Evolutionary conservation across 768 basidiomycete species (phyloP), one percentile per base, ranked within the genome.

Genomic region (Trametes meyenii): DNA sequence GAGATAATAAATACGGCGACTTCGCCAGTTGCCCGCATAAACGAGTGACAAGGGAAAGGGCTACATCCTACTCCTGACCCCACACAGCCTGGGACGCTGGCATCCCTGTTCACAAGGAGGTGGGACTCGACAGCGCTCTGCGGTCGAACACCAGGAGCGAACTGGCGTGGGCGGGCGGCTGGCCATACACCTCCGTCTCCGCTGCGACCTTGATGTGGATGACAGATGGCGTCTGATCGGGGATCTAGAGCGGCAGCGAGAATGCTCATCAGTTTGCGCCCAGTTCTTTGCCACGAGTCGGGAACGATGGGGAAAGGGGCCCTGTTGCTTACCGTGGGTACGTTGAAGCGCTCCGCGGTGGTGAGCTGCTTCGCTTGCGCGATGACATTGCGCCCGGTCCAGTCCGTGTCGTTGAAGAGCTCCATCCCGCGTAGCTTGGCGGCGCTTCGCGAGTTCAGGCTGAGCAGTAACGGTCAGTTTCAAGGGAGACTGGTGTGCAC

Each of bases 371-470:
- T 55, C 53, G 42, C 53, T 40, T 42, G 53, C 40, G 53, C 19
- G 53, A 44, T n/a, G 14, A 44, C 33, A 44, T 55, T 55, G 19
- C 29, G 29, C 11, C 45, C 44, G n/a, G 26, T 5, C 26, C 42
- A 4, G 17, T 44, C 39, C 2, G 29, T n/a, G 16, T n/a, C 38
- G 44, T 48, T 35, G 44, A 46, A 48, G n/a, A 55, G 21, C 19
- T 44, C 55, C 1, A 55, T 38, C n/a, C 55, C 55, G 44, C 55
- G 45, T 19, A 44, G 45, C 19, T 46, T 38, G 8, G 36, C 35
- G n/a, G 36, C 44, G 44, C 36, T 55, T 29, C 55, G 55, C 33
- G 55, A 55, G 45, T 55, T 55, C 24, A 55, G 55, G 6, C 55
- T 55, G n/a, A 21, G 33, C n/a, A 11, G 44, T n/a, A 19, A 4